Percentiles rank a stretch among this genome's conserved stretches.
Evolutionary conservation across 257 asterid genomes (phyloP).

Genomic region (Jaltomata sinuosa): DNA sequence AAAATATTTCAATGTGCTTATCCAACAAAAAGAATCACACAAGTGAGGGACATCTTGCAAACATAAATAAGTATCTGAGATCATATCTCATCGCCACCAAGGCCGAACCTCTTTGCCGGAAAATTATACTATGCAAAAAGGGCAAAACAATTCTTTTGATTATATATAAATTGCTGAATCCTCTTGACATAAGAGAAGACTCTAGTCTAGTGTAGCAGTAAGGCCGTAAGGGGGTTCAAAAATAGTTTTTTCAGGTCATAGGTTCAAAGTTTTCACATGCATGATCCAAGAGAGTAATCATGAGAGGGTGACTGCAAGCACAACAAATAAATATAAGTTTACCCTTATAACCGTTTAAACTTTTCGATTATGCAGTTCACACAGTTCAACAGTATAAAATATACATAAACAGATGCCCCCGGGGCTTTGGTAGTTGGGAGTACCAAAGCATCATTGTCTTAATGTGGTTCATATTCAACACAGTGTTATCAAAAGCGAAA

Average conservation of each 20-base stretch:
- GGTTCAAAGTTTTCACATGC: neutral
- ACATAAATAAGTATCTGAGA: neutral
- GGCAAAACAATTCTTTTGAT: neutral
- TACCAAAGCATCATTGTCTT: neutral
- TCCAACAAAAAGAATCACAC: neutral
- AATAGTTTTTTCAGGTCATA: neutral
- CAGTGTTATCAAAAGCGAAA: no score
- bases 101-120: no score
- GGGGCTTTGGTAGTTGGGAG: neutral
- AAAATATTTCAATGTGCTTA: neutral
- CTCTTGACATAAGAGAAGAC: neutral
- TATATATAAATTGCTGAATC: neutral
- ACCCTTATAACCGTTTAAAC: neutral
- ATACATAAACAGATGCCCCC: neutral
- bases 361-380: neutral
- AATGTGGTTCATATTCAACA: neutral
- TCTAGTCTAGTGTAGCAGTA: neutral
- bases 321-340: neutral
- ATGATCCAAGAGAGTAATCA: neutral
- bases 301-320: neutral
- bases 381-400: neutral
- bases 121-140: neutral
- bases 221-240: neutral
- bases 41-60: neutral
- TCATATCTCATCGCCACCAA: neutral